Base-by-base conservation (phyloP, 106 monocot genomes). In the Dendrobium officinale region DNA sequence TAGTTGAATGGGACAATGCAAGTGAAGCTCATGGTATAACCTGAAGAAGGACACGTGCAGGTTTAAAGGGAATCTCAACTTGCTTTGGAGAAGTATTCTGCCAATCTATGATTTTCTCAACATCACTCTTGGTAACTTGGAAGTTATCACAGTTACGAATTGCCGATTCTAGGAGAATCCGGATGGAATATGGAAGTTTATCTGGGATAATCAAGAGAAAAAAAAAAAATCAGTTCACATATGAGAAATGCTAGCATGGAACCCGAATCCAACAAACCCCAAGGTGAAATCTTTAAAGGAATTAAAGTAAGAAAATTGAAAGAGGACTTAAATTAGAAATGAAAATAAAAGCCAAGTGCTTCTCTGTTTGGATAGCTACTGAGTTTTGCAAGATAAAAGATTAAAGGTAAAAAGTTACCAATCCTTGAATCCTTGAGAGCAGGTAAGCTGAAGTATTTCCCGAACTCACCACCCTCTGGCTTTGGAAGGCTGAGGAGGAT, bases 51-150 rank as follows among this genome's bases (percentile, higher is more conserved):
- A 98, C 94, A 77, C 94, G 94, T 47, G 97, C 97, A 77, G 97
- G 97, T 84, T 98, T 98, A 81, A 98, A 98, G 3, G 94, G 91
- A 49, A 98, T 98, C 75, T 98, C 94, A 42, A 94, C 94, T 37
- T 82, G 85, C 67, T 89, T 94, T 6, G 94, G 92, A 49, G 97
- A 82, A 58, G 90, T 87, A 75, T 94, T 98, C 79, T 94, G 92
- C 97, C 97, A 98, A 77, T 98, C 94, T 76, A 98, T 89, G 33
- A 94, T 98, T 58, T 98, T 98, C 84, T 98, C 97, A 2, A 98
- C 94, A 84, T 94, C 94, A 79, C 83, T 83, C 55, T 82, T 85
- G 16, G 85, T 94, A 58, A 98, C 97, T 73, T 98, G 94, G 79
- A 94, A 98, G 42, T 92, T 87, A 80, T 98, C 97, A 41, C 97